Percentiles rank a stretch among this genome's conserved stretches.
Evolutionary conservation across 768 basidiomycete genomes (phyloP).

Genomic region (Phaeotremella fagi): DNA sequence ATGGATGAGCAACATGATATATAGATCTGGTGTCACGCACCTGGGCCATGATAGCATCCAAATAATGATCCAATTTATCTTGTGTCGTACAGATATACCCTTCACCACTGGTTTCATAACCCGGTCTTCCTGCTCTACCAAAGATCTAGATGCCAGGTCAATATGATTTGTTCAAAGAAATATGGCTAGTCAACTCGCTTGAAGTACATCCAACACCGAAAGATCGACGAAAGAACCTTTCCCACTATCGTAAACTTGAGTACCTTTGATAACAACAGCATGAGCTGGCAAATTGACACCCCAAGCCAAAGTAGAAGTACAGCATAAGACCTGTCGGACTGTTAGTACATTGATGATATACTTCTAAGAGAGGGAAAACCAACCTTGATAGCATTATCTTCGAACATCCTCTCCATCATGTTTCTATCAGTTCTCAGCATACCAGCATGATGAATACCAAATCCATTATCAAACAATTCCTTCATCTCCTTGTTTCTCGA

Average conservation of each 20-base stretch:
- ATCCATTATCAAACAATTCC: conserved; percentile 80
- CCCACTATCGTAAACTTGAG: conserved; percentile 87
- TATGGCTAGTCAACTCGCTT: conserved; percentile 41
- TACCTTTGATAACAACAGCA: conserved; percentile 96
- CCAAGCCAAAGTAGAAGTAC: conserved; percentile 98
- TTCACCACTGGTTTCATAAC: conserved; percentile 76
- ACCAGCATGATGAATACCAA: conserved; percentile 97
- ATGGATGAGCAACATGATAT: too few species aligned
- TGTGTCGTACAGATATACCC: conserved; percentile 94
- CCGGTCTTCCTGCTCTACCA: conserved; percentile 76
- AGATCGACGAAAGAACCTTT: conserved; percentile 88
- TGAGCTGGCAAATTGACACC: conserved; percentile 98
- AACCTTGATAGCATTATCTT: conserved; percentile 85
- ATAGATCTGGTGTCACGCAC: too few species aligned
- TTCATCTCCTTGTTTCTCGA: conserved; percentile 97
- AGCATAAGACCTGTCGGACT: conserved; percentile 76
- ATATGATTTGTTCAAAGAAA: background rate
- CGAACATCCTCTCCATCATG: conserved; percentile 92
- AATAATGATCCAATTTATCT: conserved; percentile 86
- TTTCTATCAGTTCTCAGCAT: conserved; percentile 93
- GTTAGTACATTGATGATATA: background rate
- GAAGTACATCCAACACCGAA: conserved; percentile 88
- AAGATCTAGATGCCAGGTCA: conserved; percentile 62
- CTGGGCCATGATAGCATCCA: conserved; percentile 81
- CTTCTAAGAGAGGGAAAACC: background rate